phyloP scores from a whole-genome alignment of 768 basidiomycete genomes.

The Tremella fuciformis region DNA sequence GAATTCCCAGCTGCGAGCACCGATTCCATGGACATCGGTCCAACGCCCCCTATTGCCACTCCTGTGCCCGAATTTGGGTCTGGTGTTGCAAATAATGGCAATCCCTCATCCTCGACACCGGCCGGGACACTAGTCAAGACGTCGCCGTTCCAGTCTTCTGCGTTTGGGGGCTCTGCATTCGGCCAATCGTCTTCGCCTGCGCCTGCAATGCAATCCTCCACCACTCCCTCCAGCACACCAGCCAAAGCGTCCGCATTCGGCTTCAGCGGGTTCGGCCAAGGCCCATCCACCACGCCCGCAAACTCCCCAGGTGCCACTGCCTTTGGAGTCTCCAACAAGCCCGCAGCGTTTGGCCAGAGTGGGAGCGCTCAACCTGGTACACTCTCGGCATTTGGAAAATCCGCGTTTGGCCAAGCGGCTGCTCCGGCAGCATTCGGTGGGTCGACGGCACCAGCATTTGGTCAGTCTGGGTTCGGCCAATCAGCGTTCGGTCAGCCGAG shows the following conservation, averaged over 20 bases:
- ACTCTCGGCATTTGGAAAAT: slow-evolving; percentile 33
- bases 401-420: slow-evolving; percentile 52
- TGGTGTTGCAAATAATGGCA: slow-evolving; percentile 17
- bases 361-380: slow-evolving; percentile 51
- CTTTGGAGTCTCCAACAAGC: slow-evolving; percentile 22
- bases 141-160: slow-evolving; percentile 16
- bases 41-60: slow-evolving; percentile 7
- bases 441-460: slow-evolving; percentile 15
- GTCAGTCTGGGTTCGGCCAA: slow-evolving; percentile 29
- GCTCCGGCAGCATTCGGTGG: slow-evolving; percentile 16
- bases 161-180: slow-evolving; percentile 28
- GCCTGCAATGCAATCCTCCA: slow-evolving; percentile 9
- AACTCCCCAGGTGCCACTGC: not conserved
- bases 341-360: slow-evolving; percentile 42
- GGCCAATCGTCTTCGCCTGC: slow-evolving; percentile 17
- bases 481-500: slow-evolving; percentile 34
- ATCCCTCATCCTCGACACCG: slow-evolving; percentile 8
- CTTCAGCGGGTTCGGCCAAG: not conserved
- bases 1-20: slow-evolving; percentile 19
- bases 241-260: slow-evolving; percentile 15
- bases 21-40: slow-evolving; percentile 6
- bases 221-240: slow-evolving; percentile 7
- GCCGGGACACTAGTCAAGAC: not conserved
- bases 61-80: slow-evolving; percentile 44
- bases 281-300: not conserved